Evolutionary conservation across 2,329 filamentous ascomycete species (phyloP).

Genomic region (Aspergillus fischeri): DNA sequence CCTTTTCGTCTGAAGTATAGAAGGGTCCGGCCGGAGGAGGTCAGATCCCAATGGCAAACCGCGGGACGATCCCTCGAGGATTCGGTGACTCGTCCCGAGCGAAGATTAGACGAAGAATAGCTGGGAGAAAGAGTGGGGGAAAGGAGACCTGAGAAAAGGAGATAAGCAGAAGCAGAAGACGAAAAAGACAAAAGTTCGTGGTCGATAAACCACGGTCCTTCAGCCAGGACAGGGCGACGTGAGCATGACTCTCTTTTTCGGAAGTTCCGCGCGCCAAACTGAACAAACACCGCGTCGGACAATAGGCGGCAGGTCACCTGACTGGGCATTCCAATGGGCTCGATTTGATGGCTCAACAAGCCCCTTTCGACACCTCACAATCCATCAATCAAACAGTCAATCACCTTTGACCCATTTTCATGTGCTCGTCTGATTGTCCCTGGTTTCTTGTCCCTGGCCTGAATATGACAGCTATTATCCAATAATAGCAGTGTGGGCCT

Average conservation of each 20-base stretch:
- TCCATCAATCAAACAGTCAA: neutral
- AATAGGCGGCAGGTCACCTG: neutral
- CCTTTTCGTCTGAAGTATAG: neutral
- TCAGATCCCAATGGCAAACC: neutral
- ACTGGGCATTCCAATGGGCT: neutral
- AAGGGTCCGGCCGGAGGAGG: neutral
- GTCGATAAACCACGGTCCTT: neutral
- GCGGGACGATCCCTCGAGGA: neutral
- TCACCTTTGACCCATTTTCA: neutral
- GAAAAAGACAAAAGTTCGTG: neutral
- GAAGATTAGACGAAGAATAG: neutral
- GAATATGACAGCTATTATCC: neutral
- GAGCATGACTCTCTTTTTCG: slow-evolving; percentile 13
- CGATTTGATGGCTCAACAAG: neutral
- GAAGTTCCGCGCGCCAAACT: slow-evolving; percentile 13
- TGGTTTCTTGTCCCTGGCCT: neutral
- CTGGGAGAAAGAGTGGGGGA: neutral
- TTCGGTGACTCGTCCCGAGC: neutral
- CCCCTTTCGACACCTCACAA: neutral
- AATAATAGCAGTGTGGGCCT: neutral
- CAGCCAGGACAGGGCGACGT: slow-evolving; percentile 1
- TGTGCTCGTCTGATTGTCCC: neutral
- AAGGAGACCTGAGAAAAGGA: neutral
- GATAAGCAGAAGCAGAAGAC: neutral
- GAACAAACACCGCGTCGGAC: slow-evolving; percentile 10